These are phyloP conservation scores for Akanthomyces uredinophilus DNA, from an alignment of 2,329 filamentous ascomycete species.

Conservation along the genomic window DNA sequence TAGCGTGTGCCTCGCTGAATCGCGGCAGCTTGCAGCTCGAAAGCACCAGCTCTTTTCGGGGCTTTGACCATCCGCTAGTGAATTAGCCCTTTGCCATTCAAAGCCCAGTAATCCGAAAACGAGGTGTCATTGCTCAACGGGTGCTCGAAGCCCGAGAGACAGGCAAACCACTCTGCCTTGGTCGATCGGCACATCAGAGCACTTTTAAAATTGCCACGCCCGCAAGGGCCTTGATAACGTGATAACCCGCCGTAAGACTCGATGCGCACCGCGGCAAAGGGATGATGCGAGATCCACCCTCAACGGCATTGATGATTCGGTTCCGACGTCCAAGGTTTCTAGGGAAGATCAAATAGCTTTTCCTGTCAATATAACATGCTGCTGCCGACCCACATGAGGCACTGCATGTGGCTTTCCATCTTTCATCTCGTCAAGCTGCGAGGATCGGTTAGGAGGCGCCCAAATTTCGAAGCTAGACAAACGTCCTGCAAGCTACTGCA, in stretches of 20 bases:
- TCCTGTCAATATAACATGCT: background rate
- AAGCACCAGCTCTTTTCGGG: background rate
- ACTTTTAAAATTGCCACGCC: slow-evolving; percentile 9
- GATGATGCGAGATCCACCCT: slow-evolving; percentile 1
- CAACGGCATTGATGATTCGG: background rate
- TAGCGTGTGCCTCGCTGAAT: background rate
- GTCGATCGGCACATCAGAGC: slow-evolving; percentile 5
- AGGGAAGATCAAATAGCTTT: background rate
- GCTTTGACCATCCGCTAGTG: no score
- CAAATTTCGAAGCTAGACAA: background rate
- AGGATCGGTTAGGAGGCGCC: background rate
- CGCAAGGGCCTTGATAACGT: background rate
- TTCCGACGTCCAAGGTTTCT: background rate
- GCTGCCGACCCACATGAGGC: background rate
- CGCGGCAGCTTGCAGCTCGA: background rate
- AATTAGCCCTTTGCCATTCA: background rate
- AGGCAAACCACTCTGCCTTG: background rate
- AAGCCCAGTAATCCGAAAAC: background rate
- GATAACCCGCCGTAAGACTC: background rate
- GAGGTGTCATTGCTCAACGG: background rate
- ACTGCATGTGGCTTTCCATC: no score
- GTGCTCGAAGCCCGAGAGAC: background rate
- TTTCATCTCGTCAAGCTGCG: background rate
- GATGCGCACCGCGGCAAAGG: background rate
- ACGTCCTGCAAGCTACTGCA: background rate